Evolutionary conservation across 1,284 basidiomycete species (phyloP).

Genomic region (Kalmanozyma brasiliensis): DNA sequence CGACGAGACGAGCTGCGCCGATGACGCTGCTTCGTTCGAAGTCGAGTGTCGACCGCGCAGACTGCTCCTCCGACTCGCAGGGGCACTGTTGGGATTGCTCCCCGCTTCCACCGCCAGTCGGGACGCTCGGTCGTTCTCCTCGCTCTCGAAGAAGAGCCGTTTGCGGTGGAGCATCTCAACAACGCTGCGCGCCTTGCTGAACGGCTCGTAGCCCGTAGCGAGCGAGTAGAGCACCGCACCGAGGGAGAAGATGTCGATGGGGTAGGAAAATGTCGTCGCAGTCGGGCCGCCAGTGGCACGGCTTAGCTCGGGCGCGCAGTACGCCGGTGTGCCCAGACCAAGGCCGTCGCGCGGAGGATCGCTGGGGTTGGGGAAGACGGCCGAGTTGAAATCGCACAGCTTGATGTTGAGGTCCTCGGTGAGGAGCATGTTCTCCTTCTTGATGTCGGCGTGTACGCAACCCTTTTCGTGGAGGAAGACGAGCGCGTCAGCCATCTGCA

Average conservation of each 20-base stretch:
- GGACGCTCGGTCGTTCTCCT: slow-evolving; percentile 61
- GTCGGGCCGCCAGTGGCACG: slow-evolving; percentile 36
- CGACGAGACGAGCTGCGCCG: slow-evolving; percentile 17
- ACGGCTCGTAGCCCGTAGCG: slow-evolving; percentile 61
- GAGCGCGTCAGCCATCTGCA: slow-evolving; percentile 52
- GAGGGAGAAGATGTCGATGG: slow-evolving; percentile 63
- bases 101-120: slow-evolving; percentile 50
- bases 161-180: slow-evolving; percentile 65
- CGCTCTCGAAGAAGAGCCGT: slow-evolving; percentile 59
- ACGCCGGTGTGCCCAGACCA: slow-evolving; percentile 65
- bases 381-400: slow-evolving; percentile 66
- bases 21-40: slow-evolving; percentile 13
- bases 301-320: slow-evolving; percentile 65
- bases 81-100: slow-evolving; percentile 32
- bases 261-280: slow-evolving; percentile 52
- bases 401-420: slow-evolving; percentile 57
- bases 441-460: slow-evolving; percentile 65
- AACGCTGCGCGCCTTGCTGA: slow-evolving; percentile 55
- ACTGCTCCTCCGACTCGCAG: slow-evolving; percentile 44
- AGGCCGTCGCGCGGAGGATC: slow-evolving; percentile 57
- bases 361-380: slow-evolving; percentile 60
- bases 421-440: slow-evolving; percentile 65
- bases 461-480: slow-evolving; percentile 60
- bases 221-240: slow-evolving; percentile 65
- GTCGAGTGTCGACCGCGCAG: slow-evolving; percentile 32